A percentile compares a stretch with the other conserved stretches of the same genome.
These are phyloP conservation scores for Coniochaeta ligniaria DNA, from an alignment of 2,329 filamentous ascomycete genomes.

Conservation along the genomic window DNA sequence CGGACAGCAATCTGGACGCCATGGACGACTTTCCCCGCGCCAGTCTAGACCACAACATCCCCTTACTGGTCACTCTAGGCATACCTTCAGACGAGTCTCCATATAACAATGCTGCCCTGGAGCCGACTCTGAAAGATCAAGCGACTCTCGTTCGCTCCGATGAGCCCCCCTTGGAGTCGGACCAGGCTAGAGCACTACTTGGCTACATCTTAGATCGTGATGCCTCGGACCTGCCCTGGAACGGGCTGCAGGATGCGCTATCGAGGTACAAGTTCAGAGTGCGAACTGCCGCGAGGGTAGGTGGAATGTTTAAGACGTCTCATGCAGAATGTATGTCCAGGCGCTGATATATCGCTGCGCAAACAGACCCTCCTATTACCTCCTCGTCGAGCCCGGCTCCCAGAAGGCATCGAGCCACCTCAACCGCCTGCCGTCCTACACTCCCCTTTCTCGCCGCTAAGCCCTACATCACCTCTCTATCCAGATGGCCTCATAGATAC, in stretches of 20 bases:
- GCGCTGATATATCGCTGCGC: constrained; percentile 16
- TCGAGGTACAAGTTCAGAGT: constrained; percentile 58
- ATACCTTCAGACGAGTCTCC: constrained; percentile 38
- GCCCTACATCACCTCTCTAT: constrained; percentile 73
- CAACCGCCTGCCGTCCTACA: constrained; percentile 57
- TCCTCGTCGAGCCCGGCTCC: constrained; percentile 47
- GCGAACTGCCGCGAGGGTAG: constrained; percentile 72
- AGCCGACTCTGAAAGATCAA: constrained; percentile 47
- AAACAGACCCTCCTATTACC: constrained; percentile 48
- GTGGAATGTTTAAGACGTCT: constrained; percentile 23
- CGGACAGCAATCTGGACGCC: constrained; percentile 4
- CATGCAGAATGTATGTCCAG: constrained; percentile 11
- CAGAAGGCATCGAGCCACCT: constrained; percentile 40
- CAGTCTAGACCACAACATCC: constrained; percentile 82
- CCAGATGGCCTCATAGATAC: constrained; percentile 83
- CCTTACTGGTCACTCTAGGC: constrained; percentile 76
- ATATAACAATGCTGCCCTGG: constrained; percentile 32
- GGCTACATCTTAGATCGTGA: constrained; percentile 61
- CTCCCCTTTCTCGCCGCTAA: constrained; percentile 86
- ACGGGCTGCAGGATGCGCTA: constrained; percentile 40
- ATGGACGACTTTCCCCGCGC: constrained; percentile 78
- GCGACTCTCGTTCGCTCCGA: constrained; percentile 63
- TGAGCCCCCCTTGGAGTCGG: constrained; percentile 57
- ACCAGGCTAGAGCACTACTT: constrained; percentile 58
- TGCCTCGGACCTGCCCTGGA: constrained; percentile 60